phyloP scores from a whole-genome alignment of 169 alveolate genomes.

The Amoebophrya sp. region DNA sequence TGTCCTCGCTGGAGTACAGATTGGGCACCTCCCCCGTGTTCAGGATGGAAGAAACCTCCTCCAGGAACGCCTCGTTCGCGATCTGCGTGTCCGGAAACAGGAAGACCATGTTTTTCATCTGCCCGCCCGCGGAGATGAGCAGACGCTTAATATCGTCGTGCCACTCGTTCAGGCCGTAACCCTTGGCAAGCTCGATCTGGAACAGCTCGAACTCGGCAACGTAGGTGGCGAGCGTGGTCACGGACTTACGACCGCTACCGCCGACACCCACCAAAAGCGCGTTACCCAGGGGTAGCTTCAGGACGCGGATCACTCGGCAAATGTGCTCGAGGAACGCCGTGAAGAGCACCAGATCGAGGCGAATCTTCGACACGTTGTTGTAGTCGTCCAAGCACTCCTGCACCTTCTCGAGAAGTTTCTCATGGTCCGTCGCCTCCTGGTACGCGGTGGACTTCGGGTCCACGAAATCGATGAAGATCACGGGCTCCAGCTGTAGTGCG shows the following conservation, averaged over 20 bases:
- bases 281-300: conserved; percentile 83
- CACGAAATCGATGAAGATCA: conserved; percentile 39
- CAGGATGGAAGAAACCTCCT: conserved; percentile 71
- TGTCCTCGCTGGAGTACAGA: conserved; percentile 67
- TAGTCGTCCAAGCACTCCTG: conserved; percentile 48
- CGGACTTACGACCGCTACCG: conserved; percentile 85
- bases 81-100: conserved; percentile 89
- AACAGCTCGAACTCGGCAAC: conserved; percentile 65
- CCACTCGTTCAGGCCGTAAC: conserved; percentile 69
- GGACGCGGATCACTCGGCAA: conserved; percentile 73
- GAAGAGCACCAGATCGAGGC: conserved; percentile 73
- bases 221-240: conserved; percentile 84
- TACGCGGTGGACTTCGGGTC: conserved; percentile 39
- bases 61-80: conserved; percentile 71
- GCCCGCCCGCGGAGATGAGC: conserved; percentile 72
- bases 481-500: conserved; percentile 43
- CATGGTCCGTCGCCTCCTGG: conserved; percentile 45
- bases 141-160: conserved; percentile 74
- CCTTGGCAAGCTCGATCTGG: conserved; percentile 67
- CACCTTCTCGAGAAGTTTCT: conserved; percentile 47
- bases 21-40: conserved; percentile 84
- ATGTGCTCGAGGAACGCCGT: conserved; percentile 83
- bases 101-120: conserved; percentile 66
- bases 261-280: conserved; percentile 92
- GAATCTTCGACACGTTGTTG: conserved; percentile 49